Evolutionary conservation across 768 basidiomycete genomes (phyloP).

Genomic region (Rhodosporidiobolus sp.): DNA sequence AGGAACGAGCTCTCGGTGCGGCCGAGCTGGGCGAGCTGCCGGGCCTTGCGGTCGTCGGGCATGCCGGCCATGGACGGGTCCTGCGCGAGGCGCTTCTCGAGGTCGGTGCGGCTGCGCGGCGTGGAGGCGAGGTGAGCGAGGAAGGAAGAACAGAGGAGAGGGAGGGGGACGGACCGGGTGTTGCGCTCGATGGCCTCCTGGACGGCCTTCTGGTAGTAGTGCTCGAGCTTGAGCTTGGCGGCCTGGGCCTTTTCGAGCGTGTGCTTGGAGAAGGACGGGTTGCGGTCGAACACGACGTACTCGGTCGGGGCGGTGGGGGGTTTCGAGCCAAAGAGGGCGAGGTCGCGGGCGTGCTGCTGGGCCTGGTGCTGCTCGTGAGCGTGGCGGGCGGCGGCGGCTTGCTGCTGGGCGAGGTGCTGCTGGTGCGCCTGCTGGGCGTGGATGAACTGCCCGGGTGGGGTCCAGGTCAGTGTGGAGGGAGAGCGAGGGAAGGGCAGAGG

Average conservation of each 20-base stretch:
- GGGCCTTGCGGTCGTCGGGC: conserved; percentile 79
- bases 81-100: conserved; percentile 72
- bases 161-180: conserved; percentile 59
- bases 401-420: conserved; percentile 39
- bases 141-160: neutral
- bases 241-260: conserved; percentile 64
- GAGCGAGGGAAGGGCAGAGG: neutral
- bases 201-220: conserved; percentile 94
- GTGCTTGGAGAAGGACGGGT: conserved; percentile 71
- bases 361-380: conserved; percentile 17
- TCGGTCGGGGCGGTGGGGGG: conserved; percentile 34
- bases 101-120: conserved; percentile 69
- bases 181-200: conserved; percentile 93
- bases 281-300: conserved; percentile 81
- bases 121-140: neutral
- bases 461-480: conserved; percentile 16
- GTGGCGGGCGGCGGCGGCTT: neutral
- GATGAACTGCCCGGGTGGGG: neutral
- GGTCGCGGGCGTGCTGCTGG: conserved; percentile 31
- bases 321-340: conserved; percentile 8
- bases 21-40: conserved; percentile 76
- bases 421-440: conserved; percentile 45
- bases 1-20: conserved; percentile 86
- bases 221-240: conserved; percentile 91
- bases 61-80: conserved; percentile 63